Base-by-base conservation (phyloP, 2,329 filamentous ascomycete genomes). In the Stemphylium beticola region DNA sequence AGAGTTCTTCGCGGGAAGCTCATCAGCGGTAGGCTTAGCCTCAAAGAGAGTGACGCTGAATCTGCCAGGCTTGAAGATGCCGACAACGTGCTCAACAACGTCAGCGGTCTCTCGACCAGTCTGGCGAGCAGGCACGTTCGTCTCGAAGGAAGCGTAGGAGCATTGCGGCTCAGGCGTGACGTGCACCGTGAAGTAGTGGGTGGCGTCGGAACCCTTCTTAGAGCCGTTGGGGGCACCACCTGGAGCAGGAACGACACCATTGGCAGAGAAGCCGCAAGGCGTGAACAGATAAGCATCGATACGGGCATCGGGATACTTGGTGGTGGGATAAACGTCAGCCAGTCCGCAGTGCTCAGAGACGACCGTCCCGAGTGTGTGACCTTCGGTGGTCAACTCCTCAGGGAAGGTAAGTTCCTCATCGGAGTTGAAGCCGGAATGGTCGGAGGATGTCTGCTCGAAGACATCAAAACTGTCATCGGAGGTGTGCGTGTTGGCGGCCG, bases 41-140 rank as follows among this genome's bases (percentile, higher is more conserved):
- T 99, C 93, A 68, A 99, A 99, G 14, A 98, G 82, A 0, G 95
- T 99, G 53, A 99, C 91, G 68, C 90, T 96, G 83, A 99, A 99
- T 49, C 93, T 90, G n/a, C 93, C 93, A 0, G 95, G 95, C 74
- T 92, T 92, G 85, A 99, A 99, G 72, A 99, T 99, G 61, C 86
- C 84, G 39, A 98, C 92, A 1, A 98, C 95, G 63, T 97, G 92
- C 76, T 96, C 87, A 58, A 99, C 90, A 56, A 98, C 89, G 61
- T 96, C 93, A 22, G 87, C 87, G 0, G 93, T 97, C 73, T 93
- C 90, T 59, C 93, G 89, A 14, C 93, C 93, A 52, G 86, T 91
- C 78, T 96, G 92, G 4, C 87, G 88, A 22, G 92, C 90, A 1
- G 95, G 95, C 4, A 99, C 93, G 67, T 98, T 99, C 64, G 95